Conservation (phyloP, 1,139 yeast genomes). For the Hanseniaspora uvarum region DNA sequence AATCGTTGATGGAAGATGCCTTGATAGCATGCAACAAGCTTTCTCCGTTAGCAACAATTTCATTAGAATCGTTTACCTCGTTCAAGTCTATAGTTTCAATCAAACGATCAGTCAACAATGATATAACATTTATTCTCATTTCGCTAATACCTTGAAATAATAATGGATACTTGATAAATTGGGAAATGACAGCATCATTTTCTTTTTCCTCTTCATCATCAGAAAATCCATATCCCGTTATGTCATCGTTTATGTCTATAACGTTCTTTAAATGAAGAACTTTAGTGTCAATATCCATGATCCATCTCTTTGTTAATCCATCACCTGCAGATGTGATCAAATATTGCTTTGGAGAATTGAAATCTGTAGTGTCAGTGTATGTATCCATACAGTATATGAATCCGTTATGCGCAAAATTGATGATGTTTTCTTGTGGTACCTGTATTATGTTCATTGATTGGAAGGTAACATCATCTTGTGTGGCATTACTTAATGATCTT, state of each 20-base stretch:
- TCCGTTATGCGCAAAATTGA: constrained; percentile 83
- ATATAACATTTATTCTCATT: constrained; percentile 74
- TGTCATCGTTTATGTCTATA: constrained; percentile 3
- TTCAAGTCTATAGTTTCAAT: constrained; percentile 40
- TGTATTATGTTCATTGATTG: constrained; percentile 38
- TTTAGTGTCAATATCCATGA: constrained; percentile 25
- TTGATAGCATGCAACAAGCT: constrained; percentile 36
- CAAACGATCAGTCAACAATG: constrained; percentile 64
- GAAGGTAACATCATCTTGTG: background rate
- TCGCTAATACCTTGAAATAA: constrained; percentile 69
- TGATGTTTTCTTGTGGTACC: constrained; percentile 52
- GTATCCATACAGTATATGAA: constrained; percentile 62
- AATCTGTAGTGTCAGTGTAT: constrained; percentile 20
- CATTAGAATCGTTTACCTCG: constrained; percentile 23
- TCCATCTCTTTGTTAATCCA: constrained; percentile 75
- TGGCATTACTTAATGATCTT: constrained; percentile 1
- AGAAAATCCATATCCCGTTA: constrained; percentile 18
- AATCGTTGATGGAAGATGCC: constrained; percentile 41
- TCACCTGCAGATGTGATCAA: constrained; percentile 80
- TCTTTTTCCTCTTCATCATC: constrained; percentile 31
- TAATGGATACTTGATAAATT: constrained; percentile 52
- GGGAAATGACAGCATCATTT: constrained; percentile 61
- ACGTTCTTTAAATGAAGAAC: constrained; percentile 13
- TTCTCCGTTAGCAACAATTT: constrained; percentile 24
- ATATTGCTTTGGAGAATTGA: constrained; percentile 31